phyloP scores from a whole-genome alignment of 176 grass and related monocot species.

The Raddia guianensis region DNA sequence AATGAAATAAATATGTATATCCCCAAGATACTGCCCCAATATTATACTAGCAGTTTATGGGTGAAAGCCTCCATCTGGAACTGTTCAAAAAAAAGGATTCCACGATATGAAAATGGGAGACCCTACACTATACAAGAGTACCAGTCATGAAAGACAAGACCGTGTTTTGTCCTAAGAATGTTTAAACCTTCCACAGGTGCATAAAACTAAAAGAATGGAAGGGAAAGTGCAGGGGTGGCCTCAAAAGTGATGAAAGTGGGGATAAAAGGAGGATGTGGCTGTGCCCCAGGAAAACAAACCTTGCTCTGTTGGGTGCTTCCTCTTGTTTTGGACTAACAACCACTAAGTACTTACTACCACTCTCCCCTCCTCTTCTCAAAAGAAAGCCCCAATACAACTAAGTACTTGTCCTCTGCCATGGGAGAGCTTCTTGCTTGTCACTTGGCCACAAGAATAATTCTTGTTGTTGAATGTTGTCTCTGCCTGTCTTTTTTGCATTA shows the following conservation, averaged over 20 bases:
- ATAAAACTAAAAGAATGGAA: conserved; percentile 63
- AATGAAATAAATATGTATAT: neutral
- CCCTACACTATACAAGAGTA: conserved; percentile 36
- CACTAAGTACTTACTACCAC: conserved; percentile 22
- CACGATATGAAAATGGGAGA: conserved; percentile 29
- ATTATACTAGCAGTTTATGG: neutral
- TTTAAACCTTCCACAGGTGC: conserved; percentile 76
- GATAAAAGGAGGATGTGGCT: conserved; percentile 52
- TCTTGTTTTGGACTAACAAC: conserved; percentile 67
- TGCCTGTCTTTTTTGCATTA: conserved; percentile 43
- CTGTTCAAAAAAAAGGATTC: conserved; percentile 31
- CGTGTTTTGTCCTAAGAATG: conserved; percentile 87
- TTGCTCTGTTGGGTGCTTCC: conserved; percentile 69
- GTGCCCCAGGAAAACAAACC: conserved; percentile 51
- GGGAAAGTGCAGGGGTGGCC: conserved; percentile 58
- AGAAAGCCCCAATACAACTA: conserved; percentile 58
- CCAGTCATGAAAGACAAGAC: conserved; percentile 79
- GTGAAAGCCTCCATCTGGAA: conserved; percentile 40
- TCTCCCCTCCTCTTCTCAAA: conserved; percentile 53
- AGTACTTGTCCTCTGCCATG: conserved; percentile 76
- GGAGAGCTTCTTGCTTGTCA: conserved; percentile 74
- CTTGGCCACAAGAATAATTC: conserved; percentile 73
- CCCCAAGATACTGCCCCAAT: conserved; percentile 26
- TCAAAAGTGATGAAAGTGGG: conserved; percentile 97
- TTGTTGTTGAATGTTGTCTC: conserved; percentile 35